Base-by-base conservation (phyloP, 352 stramenopile species). In the Globisporangium middletonii region DNA sequence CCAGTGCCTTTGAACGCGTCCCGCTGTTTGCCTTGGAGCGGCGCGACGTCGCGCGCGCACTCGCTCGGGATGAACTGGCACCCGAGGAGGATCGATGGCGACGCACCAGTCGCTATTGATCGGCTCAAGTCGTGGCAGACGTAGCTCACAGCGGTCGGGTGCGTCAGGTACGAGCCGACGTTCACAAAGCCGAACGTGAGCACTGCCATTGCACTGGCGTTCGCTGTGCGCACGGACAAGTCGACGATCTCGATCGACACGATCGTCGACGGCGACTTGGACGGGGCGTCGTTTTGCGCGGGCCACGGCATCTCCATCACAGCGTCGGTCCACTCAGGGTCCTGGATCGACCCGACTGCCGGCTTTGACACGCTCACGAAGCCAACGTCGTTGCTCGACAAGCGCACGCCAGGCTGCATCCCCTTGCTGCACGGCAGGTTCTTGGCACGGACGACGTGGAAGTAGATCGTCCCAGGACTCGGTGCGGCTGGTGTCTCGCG, bases 241-340 rank as follows among this genome's bases (percentile, higher is more conserved):
- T 84, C 71, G 8, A 84, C 68, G 26, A 84, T 59, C 18, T 84
- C 70, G 13, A 84, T 28, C 4, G 58, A 59, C 1, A 79, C 18
- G 8, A 43, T 45, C 4, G n/a, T 28, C 27, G 53, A 30, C 3
- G 28, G 41, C 41, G 12, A 13, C 18, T 45, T 18, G 13, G 41
- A 45, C 6, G 43, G 2, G 19, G 2, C 7, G 7, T 26, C 16
- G 1, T 51, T 13, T 11, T 30, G 33, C 3, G 50, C 53, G 2
- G 47, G 49, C 64, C 68, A 75, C n/a, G 61, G 37, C n/a, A 83
- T 61, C 12, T 71, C 59, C 3, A 68, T 23, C 8, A 71, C 28
- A 26, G 72, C 58, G 2, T 56, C 53, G 6, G 60, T 51, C 67
- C 69, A 83, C 11, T 53, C 19, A 1, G 71, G 71, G 50, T 79